Percentiles rank a stretch among this genome's conserved stretches.
Evolutionary conservation across 2,329 filamentous ascomycete genomes (phyloP).

Genomic region (Exophiala spinifera): DNA sequence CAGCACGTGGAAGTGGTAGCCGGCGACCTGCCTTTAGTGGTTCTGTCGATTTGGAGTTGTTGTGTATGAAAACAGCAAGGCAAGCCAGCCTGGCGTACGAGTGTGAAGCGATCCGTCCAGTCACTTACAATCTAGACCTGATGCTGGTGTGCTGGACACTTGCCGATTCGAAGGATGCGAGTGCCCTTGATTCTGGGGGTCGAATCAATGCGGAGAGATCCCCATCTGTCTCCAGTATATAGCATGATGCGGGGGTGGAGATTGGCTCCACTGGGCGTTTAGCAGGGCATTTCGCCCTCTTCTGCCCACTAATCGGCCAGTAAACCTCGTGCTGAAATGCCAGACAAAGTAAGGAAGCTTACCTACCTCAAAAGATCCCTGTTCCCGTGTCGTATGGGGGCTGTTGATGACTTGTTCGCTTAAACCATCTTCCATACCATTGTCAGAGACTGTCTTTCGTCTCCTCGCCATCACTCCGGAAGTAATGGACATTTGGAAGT

Average conservation of each 20-base stretch:
- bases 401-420: constrained; percentile 5
- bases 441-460: not conserved
- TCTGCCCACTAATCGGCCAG: not conserved
- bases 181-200: not conserved
- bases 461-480: not conserved
- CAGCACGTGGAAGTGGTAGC: not conserved
- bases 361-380: not conserved
- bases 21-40: not conserved
- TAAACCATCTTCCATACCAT: constrained; percentile 16
- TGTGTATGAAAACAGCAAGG: not conserved
- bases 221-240: not conserved
- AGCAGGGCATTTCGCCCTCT: no score
- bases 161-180: not conserved
- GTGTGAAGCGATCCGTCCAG: no score
- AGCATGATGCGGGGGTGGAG: constrained; percentile 1
- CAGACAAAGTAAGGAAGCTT: not conserved
- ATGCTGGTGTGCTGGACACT: not conserved
- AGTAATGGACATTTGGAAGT: not conserved
- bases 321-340: not conserved
- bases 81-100: not conserved
- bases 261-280: no score
- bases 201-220: constrained; percentile 3
- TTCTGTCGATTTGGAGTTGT: not conserved
- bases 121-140: no score
- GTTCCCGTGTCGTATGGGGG: not conserved